Conservation (phyloP, 2,329 filamentous ascomycete species). For the Ceratocystis eucalypticola region DNA sequence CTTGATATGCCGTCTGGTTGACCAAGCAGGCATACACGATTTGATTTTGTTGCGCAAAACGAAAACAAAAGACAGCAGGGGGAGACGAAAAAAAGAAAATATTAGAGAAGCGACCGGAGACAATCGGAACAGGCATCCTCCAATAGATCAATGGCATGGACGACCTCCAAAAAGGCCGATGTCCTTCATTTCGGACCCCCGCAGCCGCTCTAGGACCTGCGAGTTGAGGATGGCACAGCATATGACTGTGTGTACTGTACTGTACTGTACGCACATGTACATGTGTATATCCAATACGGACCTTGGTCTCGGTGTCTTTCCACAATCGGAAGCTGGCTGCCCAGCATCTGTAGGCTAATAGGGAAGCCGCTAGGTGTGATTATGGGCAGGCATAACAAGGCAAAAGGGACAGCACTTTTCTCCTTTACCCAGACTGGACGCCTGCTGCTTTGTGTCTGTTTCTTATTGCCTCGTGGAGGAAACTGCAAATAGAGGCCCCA, state of each 20-base stretch:
- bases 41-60: not conserved
- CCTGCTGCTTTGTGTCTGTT: too few relatives aligned
- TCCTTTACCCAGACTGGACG: too few relatives aligned
- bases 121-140: not conserved
- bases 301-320: not conserved
- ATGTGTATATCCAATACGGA: not conserved
- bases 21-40: too few relatives aligned
- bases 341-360: not conserved
- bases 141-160: not conserved
- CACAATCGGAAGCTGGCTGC: not conserved
- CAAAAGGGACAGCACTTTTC: not conserved
- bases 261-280: too few relatives aligned
- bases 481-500: too few relatives aligned
- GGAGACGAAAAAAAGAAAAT: too few relatives aligned
- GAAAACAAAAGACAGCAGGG: not conserved
- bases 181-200: not conserved
- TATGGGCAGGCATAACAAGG: not conserved
- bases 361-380: not conserved
- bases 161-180: not conserved
- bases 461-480: too few relatives aligned
- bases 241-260: not conserved
- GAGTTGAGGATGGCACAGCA: not conserved
- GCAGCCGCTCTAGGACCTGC: not conserved
- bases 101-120: not conserved
- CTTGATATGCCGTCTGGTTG: too few relatives aligned